These are phyloP conservation scores for Ogataea angusta DNA, from an alignment of 805 yeast genomes.

Conservation along the genomic window DNA sequence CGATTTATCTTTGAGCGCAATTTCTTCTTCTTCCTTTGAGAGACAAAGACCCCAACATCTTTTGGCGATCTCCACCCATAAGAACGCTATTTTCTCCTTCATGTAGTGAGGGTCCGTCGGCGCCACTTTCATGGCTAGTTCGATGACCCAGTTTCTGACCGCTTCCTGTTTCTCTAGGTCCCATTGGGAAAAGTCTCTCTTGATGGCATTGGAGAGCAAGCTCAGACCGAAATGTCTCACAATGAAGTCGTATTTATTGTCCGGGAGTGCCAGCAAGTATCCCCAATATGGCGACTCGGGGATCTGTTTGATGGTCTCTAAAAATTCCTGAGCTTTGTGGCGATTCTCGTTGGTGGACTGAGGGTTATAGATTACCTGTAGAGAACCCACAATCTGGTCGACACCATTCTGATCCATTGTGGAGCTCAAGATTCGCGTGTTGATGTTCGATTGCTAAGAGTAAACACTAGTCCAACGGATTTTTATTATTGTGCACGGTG, in stretches of 20 bases:
- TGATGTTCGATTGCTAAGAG: too few species aligned
- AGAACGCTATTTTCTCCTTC: conserved; percentile 81
- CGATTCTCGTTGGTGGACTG: conserved; percentile 56
- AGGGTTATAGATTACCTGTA: conserved; percentile 70
- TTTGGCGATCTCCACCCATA: conserved; percentile 92
- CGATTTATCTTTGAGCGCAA: conserved; percentile 21
- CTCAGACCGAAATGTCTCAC: conserved; percentile 91
- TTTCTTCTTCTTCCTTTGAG: conserved; percentile 24
- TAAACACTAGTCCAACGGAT: too few species aligned
- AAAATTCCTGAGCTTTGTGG: conserved; percentile 54
- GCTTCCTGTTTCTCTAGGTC: conserved; percentile 57
- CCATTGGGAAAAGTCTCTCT: conserved; percentile 52
- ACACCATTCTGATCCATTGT: conserved; percentile 74
- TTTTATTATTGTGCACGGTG: not conserved
- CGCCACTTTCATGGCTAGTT: conserved; percentile 59
- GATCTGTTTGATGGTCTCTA: conserved; percentile 71
- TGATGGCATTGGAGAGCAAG: conserved; percentile 69
- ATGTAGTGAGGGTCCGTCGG: conserved; percentile 82
- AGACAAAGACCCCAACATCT: conserved; percentile 83
- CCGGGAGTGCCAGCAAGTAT: conserved; percentile 70
- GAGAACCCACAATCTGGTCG: conserved; percentile 71
- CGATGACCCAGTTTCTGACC: conserved; percentile 80
- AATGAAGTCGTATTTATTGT: conserved; percentile 58
- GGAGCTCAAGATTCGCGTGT: not conserved
- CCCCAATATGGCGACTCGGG: conserved; percentile 93